Percentiles rank a stretch among this genome's conserved stretches.
These are phyloP conservation scores for Phlebiopsis gigantea DNA, from an alignment of 768 basidiomycete species.

Conservation along the genomic window DNA sequence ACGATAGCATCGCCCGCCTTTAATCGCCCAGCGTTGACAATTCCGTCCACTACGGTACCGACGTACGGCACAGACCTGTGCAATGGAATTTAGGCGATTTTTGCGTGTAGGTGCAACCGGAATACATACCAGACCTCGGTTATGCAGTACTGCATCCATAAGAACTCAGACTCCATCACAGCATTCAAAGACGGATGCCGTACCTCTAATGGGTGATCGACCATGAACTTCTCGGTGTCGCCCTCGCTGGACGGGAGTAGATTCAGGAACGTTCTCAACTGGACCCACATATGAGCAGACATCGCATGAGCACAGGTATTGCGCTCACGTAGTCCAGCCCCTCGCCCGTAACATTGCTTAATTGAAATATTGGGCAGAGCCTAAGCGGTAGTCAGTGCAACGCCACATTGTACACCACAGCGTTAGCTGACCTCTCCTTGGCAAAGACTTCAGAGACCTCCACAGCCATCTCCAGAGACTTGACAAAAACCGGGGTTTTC, in stretches of 20 bases:
- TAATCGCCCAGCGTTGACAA: constrained; percentile 68
- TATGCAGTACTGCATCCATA: constrained; percentile 57
- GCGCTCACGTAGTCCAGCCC: constrained; percentile 68
- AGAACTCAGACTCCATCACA: neutral
- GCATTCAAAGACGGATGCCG: neutral
- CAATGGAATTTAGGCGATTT: no score
- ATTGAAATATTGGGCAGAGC: constrained; percentile 84
- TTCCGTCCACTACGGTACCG: constrained; percentile 80
- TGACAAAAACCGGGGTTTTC: constrained; percentile 80
- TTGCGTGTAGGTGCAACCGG: neutral
- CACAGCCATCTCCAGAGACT: constrained; percentile 74
- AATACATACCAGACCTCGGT: constrained; percentile 60
- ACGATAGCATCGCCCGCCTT: constrained; percentile 79
- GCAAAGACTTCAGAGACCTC: constrained; percentile 74
- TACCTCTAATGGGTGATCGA: constrained; percentile 79
- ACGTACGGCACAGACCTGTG: constrained; percentile 74
- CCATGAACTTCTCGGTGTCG: constrained; percentile 74
- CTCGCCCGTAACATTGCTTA: constrained; percentile 94
- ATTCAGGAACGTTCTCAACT: constrained; percentile 89
- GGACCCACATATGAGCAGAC: neutral
- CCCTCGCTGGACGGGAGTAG: constrained; percentile 83
- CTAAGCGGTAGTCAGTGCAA: constrained; percentile 31
- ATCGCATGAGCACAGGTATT: neutral
- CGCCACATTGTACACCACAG: neutral
- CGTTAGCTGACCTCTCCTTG: constrained; percentile 51